These are phyloP conservation scores for Pichia insulana DNA, from an alignment of 805 yeast genomes.

Conservation along the genomic window DNA sequence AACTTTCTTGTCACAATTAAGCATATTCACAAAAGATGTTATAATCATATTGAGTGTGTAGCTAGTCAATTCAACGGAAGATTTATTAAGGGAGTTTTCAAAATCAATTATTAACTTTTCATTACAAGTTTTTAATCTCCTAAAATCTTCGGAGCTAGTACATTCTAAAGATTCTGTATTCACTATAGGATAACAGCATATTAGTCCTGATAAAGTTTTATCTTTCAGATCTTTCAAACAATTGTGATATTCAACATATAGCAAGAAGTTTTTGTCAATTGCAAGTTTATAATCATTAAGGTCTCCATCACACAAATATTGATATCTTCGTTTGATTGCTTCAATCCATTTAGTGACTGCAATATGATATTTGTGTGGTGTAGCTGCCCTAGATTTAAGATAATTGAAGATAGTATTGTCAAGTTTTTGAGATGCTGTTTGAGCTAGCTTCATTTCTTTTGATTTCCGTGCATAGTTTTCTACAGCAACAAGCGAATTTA, in stretches of 20 bases:
- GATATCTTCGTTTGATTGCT: slow-evolving; percentile 5
- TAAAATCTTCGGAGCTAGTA: slow-evolving; percentile 34
- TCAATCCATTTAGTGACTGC: slow-evolving; percentile 4
- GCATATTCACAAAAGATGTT: slow-evolving; percentile 8
- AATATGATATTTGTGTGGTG: background rate
- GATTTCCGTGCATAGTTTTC: slow-evolving; percentile 6
- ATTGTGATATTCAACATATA: background rate
- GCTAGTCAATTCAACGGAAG: slow-evolving; percentile 6
- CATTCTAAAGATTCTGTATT: slow-evolving; percentile 44
- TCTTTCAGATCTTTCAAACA: background rate
- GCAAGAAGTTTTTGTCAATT: background rate
- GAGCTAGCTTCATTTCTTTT: background rate
- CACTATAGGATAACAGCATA: slow-evolving; percentile 40
- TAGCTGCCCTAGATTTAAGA: background rate
- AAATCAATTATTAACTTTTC: background rate
- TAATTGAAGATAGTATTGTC: slow-evolving; percentile 9
- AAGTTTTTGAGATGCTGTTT: background rate
- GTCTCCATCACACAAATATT: background rate
- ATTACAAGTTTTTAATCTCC: background rate
- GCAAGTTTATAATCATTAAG: background rate
- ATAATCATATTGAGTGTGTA: slow-evolving; percentile 7
- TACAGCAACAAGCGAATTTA: background rate
- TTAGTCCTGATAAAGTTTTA: slow-evolving; percentile 8
- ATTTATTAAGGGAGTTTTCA: background rate
- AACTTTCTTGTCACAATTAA: slow-evolving; percentile 2